These are phyloP conservation scores for Yamadazyma trypodendri DNA, from an alignment of 1,139 yeast genomes.

Conservation along the genomic window DNA sequence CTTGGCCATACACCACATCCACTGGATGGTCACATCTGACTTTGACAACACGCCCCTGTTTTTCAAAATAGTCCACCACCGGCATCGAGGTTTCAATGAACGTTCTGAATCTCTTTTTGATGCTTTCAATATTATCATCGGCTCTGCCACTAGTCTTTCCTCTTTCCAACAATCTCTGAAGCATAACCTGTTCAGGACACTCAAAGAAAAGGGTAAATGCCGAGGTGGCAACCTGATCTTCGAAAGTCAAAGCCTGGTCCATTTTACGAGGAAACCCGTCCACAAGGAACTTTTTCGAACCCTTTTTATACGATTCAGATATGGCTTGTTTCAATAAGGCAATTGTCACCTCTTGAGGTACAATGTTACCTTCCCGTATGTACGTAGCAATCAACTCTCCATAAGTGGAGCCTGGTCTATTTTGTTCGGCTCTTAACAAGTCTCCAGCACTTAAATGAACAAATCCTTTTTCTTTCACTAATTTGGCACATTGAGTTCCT, in stretches of 20 bases:
- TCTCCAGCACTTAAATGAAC: slow-evolving; percentile 95
- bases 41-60: slow-evolving; percentile 73
- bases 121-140: slow-evolving; percentile 90
- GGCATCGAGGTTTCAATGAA: slow-evolving; percentile 93
- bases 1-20: slow-evolving; percentile 73
- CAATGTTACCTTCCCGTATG: slow-evolving; percentile 86
- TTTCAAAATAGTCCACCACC: slow-evolving; percentile 80
- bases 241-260: slow-evolving; percentile 96
- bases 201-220: slow-evolving; percentile 86
- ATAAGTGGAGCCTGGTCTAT: slow-evolving; percentile 74
- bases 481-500: slow-evolving; percentile 90
- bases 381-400: slow-evolving; percentile 83
- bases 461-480: slow-evolving; percentile 78
- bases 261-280: slow-evolving; percentile 98
- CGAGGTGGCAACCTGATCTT: slow-evolving; percentile 72
- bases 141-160: slow-evolving; percentile 94
- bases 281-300: slow-evolving; percentile 63
- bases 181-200: slow-evolving; percentile 90
- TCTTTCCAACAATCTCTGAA: slow-evolving; percentile 78
- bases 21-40: slow-evolving; percentile 79
- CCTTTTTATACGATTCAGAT: slow-evolving; percentile 48
- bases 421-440: slow-evolving; percentile 86
- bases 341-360: slow-evolving; percentile 93
- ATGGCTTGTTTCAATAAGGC: slow-evolving; percentile 83
- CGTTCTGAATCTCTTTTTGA: slow-evolving; percentile 82